Conservation (phyloP, 1,284 basidiomycete species). For the Naganishia cerealis region DNA sequence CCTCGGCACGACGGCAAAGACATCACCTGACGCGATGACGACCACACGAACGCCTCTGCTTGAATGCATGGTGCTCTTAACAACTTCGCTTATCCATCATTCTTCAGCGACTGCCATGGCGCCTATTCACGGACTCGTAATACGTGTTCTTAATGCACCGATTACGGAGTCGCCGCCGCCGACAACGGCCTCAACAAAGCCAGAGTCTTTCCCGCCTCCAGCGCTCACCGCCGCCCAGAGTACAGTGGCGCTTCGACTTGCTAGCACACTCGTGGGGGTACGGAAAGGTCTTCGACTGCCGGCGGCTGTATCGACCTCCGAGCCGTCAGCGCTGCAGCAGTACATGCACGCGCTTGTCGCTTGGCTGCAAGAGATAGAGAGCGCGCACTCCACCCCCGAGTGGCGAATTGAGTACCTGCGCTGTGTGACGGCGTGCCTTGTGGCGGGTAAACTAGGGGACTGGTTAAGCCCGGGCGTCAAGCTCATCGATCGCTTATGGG, state of each 20-base stretch:
- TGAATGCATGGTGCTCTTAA: slow-evolving; percentile 27
- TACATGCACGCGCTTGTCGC: slow-evolving; percentile 31
- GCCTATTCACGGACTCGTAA: slow-evolving; percentile 31
- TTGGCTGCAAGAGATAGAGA: slow-evolving; percentile 45
- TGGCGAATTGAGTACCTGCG: slow-evolving; percentile 38
- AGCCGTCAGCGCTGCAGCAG: slow-evolving; percentile 11
- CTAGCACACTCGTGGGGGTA: slow-evolving; percentile 31
- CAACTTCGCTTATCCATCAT: slow-evolving; percentile 35
- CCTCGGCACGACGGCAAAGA: slow-evolving; percentile 1
- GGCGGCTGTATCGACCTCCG: not conserved
- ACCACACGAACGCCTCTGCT: not conserved
- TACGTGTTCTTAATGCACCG: slow-evolving; percentile 8
- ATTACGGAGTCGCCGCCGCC: not conserved
- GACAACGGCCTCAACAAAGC: not conserved
- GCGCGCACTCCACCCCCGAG: not conserved
- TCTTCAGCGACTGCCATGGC: slow-evolving; percentile 21
- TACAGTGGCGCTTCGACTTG: slow-evolving; percentile 26
- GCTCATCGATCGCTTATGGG: slow-evolving; percentile 50
- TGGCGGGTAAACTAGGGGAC: slow-evolving; percentile 51
- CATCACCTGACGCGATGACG: not conserved
- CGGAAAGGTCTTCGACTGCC: slow-evolving; percentile 35
- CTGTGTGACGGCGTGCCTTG: slow-evolving; percentile 43
- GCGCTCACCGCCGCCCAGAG: slow-evolving; percentile 5
- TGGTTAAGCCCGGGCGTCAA: slow-evolving; percentile 54
- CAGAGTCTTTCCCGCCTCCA: slow-evolving; percentile 1